These are phyloP conservation scores for Vitis amurensis DNA, from an alignment of 164 flowering plant genomes.

Conservation along the genomic window DNA sequence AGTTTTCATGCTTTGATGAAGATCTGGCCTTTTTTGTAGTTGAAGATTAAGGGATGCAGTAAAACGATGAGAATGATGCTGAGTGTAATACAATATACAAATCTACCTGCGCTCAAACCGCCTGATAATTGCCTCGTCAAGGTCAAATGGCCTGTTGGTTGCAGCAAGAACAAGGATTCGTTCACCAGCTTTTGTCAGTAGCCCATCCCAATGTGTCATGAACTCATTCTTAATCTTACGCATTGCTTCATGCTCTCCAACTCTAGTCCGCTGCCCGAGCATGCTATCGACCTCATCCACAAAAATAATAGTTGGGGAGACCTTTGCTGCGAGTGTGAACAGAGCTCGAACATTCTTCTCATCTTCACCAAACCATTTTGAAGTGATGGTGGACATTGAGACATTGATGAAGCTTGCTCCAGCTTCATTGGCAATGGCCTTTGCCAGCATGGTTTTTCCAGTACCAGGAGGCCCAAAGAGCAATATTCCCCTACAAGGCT, in stretches of 20 bases:
- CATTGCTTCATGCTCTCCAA: constrained; percentile 64
- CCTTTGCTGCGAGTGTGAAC: constrained; percentile 53
- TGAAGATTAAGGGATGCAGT: not conserved
- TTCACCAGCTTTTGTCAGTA: constrained; percentile 62
- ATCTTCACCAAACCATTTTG: constrained; percentile 69
- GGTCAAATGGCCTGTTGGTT: constrained; percentile 82
- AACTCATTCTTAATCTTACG: constrained; percentile 60
- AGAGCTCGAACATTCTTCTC: constrained; percentile 56
- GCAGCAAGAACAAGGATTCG: constrained; percentile 86
- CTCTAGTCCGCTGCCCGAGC: constrained; percentile 62
- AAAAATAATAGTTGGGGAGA: constrained; percentile 59
- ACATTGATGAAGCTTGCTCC: constrained; percentile 69
- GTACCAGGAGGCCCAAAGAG: constrained; percentile 70
- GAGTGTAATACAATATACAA: not conserved
- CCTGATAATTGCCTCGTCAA: constrained; percentile 80
- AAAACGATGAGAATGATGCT: not conserved
- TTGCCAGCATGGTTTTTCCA: constrained; percentile 65
- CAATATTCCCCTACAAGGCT: constrained; percentile 54
- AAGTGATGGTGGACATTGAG: constrained; percentile 63
- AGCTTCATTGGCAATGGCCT: constrained; percentile 67
- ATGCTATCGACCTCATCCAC: constrained; percentile 83
- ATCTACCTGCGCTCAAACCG: constrained; percentile 80
- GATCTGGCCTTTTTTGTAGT: not conserved
- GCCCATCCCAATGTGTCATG: constrained; percentile 86
- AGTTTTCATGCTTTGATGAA: not conserved